Evolutionary conservation across 495 filamentous ascomycete genomes (phyloP).

Genomic region (Xylaria bambusicola): DNA sequence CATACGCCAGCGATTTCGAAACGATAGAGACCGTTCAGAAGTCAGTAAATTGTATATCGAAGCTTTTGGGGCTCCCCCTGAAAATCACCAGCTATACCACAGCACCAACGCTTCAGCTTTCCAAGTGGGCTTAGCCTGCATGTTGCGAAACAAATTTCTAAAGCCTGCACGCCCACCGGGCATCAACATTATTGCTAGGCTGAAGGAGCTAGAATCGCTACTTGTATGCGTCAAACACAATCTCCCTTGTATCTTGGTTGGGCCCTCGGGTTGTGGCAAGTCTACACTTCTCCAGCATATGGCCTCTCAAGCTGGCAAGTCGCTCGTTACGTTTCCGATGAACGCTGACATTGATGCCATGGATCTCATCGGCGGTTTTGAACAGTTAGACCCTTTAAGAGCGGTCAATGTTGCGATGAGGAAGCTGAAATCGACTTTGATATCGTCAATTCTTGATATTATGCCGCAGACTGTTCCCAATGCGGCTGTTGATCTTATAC

Average conservation of each 20-base stretch:
- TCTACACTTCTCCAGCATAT: slow-evolving; percentile 74
- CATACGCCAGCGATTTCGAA: slow-evolving; percentile 87
- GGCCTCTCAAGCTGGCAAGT: slow-evolving; percentile 72
- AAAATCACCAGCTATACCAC: slow-evolving; percentile 66
- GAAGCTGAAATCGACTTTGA: slow-evolving; percentile 58
- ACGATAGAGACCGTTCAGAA: slow-evolving; percentile 60
- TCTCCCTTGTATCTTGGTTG: slow-evolving; percentile 87
- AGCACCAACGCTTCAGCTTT: slow-evolving; percentile 48
- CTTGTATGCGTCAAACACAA: slow-evolving; percentile 83
- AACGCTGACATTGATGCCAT: slow-evolving; percentile 95
- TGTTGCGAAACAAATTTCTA: slow-evolving; percentile 59
- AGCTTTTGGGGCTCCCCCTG: slow-evolving; percentile 37
- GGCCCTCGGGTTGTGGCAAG: slow-evolving; percentile 84
- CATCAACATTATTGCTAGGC: slow-evolving; percentile 58
- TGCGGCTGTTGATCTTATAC: slow-evolving; percentile 46
- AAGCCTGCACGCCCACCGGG: slow-evolving; percentile 57
- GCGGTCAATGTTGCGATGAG: slow-evolving; percentile 57
- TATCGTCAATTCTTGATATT: slow-evolving; percentile 51
- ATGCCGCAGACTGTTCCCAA: slow-evolving; percentile 47
- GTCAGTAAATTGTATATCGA: slow-evolving; percentile 63
- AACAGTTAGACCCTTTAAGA: slow-evolving; percentile 82
- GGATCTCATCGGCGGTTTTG: slow-evolving; percentile 95
- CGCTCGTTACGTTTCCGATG: slow-evolving; percentile 75
- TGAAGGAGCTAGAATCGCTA: slow-evolving; percentile 77
- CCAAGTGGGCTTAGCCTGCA: slow-evolving; percentile 77